phyloP scores from a whole-genome alignment of 257 asterid species.

The Solanum raphanifolium region DNA sequence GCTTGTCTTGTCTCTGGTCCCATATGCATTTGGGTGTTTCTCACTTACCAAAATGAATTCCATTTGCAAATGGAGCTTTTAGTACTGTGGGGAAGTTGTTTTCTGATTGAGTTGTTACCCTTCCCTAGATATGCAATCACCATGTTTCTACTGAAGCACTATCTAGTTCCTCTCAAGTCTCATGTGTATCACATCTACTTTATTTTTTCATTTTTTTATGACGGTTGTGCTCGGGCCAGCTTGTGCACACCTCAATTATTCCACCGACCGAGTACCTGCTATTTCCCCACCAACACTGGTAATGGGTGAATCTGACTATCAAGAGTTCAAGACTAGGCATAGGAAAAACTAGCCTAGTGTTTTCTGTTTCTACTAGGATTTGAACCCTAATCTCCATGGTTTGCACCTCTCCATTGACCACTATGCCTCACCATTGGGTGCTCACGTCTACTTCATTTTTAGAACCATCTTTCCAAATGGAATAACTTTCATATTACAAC shows the following conservation, averaged over 20 bases:
- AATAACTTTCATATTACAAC: background rate
- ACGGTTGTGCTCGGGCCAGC: background rate
- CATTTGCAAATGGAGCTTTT: background rate
- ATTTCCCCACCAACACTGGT: background rate
- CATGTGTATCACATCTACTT: background rate
- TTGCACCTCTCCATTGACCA: background rate
- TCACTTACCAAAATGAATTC: background rate
- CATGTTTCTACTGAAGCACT: background rate
- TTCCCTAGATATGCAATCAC: background rate
- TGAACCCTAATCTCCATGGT: background rate
- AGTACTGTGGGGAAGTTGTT: background rate
- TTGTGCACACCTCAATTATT: background rate
- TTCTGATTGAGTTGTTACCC: background rate
- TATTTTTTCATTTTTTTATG: background rate
- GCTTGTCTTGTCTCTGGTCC: background rate
- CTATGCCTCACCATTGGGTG: background rate
- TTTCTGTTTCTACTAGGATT: background rate
- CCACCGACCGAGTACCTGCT: background rate
- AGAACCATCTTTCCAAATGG: background rate
- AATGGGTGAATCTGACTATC: background rate
- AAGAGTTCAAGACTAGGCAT: background rate
- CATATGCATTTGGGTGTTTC: background rate
- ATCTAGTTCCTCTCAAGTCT: background rate
- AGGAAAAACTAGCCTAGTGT: background rate
- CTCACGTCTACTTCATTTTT: background rate